These are phyloP conservation scores for Rheum nobile DNA, from an alignment of 148 eudicot species.

Conservation along the genomic window DNA sequence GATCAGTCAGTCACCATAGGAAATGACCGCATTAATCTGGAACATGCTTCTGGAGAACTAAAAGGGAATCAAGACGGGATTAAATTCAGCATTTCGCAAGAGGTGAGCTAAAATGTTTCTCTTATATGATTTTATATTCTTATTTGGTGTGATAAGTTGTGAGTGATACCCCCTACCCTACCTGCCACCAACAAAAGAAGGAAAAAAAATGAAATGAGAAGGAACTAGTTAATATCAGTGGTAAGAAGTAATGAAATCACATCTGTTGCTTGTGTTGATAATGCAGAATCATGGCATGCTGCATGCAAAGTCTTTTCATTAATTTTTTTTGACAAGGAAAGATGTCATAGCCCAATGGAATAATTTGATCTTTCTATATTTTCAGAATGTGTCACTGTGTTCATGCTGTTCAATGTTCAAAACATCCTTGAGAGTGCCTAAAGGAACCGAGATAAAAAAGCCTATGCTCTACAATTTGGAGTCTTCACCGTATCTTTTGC, in stretches of 20 bases:
- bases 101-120: conserved; percentile 3
- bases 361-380: conserved; percentile 4
- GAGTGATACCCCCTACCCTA: neutral
- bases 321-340: neutral
- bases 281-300: neutral
- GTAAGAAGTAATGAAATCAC: neutral
- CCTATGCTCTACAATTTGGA: conserved; percentile 44
- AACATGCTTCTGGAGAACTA: conserved; percentile 11
- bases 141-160: neutral
- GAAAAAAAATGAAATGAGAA: neutral
- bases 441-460: conserved; percentile 40
- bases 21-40: conserved; percentile 7
- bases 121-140: neutral
- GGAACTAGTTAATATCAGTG: neutral
- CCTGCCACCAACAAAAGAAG: neutral
- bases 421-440: conserved; percentile 26
- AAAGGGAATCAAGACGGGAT: conserved; percentile 8
- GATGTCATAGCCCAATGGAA: neutral
- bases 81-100: conserved; percentile 5
- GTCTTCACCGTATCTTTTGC: conserved; percentile 35
- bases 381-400: conserved; percentile 35
- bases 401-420: conserved; percentile 56
- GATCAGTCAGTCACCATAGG: conserved; percentile 9
- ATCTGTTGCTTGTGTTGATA: neutral
- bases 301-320: neutral